A percentile compares a stretch with the other conserved stretches of the same genome.
These are phyloP conservation scores for Nothophoma quercina DNA, from an alignment of 2,329 filamentous ascomycete species.

Conservation along the genomic window DNA sequence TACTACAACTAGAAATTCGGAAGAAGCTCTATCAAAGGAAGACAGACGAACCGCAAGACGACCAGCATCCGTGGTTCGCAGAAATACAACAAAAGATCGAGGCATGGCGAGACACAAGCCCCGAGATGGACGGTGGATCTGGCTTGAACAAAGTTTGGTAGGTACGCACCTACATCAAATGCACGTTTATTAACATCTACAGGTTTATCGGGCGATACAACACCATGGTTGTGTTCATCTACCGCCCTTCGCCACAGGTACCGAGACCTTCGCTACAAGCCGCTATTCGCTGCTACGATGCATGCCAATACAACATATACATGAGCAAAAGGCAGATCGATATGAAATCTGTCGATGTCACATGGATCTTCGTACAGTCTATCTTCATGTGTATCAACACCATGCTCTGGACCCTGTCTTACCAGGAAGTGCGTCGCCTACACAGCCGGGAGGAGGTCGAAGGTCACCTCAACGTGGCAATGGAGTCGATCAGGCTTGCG, in stretches of 20 bases:
- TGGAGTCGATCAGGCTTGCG: constrained; percentile 81
- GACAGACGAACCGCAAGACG: constrained; percentile 75
- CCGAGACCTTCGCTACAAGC: constrained; percentile 82
- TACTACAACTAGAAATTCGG: constrained; percentile 87
- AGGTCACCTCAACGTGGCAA: constrained; percentile 73
- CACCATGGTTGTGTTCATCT: constrained; percentile 87
- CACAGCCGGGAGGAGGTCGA: constrained; percentile 80
- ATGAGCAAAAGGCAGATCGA: constrained; percentile 83
- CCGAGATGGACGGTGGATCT: constrained; percentile 71
- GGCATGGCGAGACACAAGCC: constrained; percentile 79
- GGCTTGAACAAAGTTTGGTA: constrained; percentile 84
- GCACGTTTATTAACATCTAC: constrained; percentile 9
- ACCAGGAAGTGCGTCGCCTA: constrained; percentile 77
- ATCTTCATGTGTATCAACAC: constrained; percentile 93
- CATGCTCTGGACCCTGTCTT: constrained; percentile 89
- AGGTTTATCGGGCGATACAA: constrained; percentile 76
- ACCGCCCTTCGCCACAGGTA: constrained; percentile 90
- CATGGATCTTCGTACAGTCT: constrained; percentile 90
- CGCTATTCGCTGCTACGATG: constrained; percentile 82
- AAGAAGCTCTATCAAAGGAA: constrained; percentile 87
- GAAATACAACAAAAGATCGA: constrained; percentile 80
- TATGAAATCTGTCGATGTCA: constrained; percentile 79
- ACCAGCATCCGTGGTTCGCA: constrained; percentile 86
- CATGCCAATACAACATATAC: constrained; percentile 80
- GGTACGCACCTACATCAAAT: constrained; percentile 37